Conservation (phyloP, 306 rosid species). For the Styphnolobium japonicum region DNA sequence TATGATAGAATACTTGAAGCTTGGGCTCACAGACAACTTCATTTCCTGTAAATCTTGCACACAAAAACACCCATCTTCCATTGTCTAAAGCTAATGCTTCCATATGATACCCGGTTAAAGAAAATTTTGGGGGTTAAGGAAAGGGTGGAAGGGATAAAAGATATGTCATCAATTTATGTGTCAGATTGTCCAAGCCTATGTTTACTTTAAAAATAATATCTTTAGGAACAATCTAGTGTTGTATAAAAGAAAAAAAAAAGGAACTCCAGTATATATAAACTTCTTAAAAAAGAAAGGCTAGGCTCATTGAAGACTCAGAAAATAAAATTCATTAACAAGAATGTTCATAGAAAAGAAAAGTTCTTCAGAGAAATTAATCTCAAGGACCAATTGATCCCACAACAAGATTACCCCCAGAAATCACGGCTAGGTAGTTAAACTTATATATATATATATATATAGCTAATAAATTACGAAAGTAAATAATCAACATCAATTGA, state of each 20-base stretch:
- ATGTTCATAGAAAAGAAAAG: no score
- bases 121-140: not conserved
- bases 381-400: not conserved
- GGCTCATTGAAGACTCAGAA: not conserved
- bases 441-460: no score
- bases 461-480: no score
- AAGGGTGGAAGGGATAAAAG: not conserved
- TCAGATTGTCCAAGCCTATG: not conserved
- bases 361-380: not conserved
- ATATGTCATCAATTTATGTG: not conserved
- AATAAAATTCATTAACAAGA: not conserved
- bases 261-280: not conserved
- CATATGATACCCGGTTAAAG: not conserved
- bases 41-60: not conserved
- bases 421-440: no score
- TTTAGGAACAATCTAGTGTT: not conserved
- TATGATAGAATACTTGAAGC: not conserved
- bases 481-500: not conserved
- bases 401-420: not conserved
- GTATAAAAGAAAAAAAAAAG: not conserved
- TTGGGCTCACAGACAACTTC: not conserved
- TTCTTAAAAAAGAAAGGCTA: not conserved
- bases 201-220: not conserved
- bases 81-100: not conserved
- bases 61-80: not conserved